Percentiles rank a stretch among this genome's conserved stretches.
Evolutionary conservation across 331 rosid species (phyloP).

Genomic region (Pyracantha coccinea): DNA sequence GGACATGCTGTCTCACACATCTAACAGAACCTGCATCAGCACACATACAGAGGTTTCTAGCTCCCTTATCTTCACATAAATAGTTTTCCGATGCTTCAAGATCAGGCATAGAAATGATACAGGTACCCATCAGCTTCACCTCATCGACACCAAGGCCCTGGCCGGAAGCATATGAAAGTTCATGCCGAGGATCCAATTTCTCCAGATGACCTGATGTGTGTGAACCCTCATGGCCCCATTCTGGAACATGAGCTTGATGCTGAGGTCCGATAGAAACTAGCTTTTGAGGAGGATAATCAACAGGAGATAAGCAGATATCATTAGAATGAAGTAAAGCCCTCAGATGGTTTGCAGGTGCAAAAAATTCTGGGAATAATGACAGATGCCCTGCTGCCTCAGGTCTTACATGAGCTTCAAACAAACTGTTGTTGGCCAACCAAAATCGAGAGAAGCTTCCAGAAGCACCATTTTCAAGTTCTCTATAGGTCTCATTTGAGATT

Average conservation of each 20-base stretch:
- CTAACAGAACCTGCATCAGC: constrained; percentile 22
- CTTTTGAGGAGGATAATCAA: constrained; percentile 15
- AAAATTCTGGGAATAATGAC: constrained; percentile 28
- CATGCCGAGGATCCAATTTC: neutral
- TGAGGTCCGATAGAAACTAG: constrained; percentile 28
- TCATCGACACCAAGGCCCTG: constrained; percentile 2
- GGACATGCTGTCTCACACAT: constrained; percentile 30
- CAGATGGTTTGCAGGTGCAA: constrained; percentile 15
- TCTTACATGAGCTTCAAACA: constrained; percentile 10
- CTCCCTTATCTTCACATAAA: constrained; percentile 5
- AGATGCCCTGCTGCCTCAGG: constrained; percentile 23
- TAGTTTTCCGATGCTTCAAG: constrained; percentile 13
- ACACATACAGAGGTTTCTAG: constrained; percentile 16
- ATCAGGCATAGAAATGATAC: constrained; percentile 25
- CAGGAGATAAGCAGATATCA: constrained; percentile 11
- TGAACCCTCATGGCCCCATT: constrained; percentile 14
- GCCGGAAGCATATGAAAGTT: neutral
- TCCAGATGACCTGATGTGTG: constrained; percentile 5
- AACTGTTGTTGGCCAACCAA: constrained; percentile 16
- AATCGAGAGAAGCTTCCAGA: constrained; percentile 11
- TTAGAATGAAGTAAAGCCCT: constrained; percentile 18
- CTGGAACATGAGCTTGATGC: constrained; percentile 29
- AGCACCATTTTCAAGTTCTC: constrained; percentile 6
- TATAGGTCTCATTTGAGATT: neutral
- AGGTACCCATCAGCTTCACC: constrained; percentile 17